A percentile compares a stretch with the other conserved stretches of the same genome.
Conservation (phyloP, 352 stramenopile species). For the Phytopythium oedochilum region DNA sequence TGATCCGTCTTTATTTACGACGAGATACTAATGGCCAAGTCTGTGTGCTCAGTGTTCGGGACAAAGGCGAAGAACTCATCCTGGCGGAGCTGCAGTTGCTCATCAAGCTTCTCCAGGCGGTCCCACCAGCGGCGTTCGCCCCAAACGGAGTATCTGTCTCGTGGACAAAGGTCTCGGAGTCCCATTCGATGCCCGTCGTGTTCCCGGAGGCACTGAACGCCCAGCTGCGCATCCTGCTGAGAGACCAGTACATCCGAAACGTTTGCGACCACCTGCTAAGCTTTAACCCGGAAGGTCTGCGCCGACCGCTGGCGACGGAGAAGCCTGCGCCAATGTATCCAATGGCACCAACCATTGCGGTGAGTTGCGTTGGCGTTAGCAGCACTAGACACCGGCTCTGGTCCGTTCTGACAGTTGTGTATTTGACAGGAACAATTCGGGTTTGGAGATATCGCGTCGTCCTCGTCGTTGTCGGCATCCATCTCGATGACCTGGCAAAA, state of each 20-base stretch:
- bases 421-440: slow-evolving; percentile 63
- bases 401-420: not conserved
- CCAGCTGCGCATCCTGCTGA: slow-evolving; percentile 46
- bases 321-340: slow-evolving; percentile 46
- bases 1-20: not conserved
- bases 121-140: slow-evolving; percentile 48
- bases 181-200: slow-evolving; percentile 57
- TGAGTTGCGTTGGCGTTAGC: slow-evolving; percentile 8
- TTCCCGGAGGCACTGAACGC: slow-evolving; percentile 47
- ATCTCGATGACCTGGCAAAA: slow-evolving; percentile 56
- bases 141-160: slow-evolving; percentile 40
- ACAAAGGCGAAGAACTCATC: slow-evolving; percentile 20
- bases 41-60: slow-evolving; percentile 17
- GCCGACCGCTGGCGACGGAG: slow-evolving; percentile 27
- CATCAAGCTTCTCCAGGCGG: slow-evolving; percentile 36
- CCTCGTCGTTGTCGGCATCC: slow-evolving; percentile 36
- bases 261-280: slow-evolving; percentile 41
- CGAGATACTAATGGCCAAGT: not conserved
- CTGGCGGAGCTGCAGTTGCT: slow-evolving; percentile 34
- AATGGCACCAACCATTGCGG: slow-evolving; percentile 37
- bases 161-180: slow-evolving; percentile 69
- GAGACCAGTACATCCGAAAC: slow-evolving; percentile 38
- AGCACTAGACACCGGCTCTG: not conserved
- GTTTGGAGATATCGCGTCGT: slow-evolving; percentile 66
- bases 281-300: slow-evolving; percentile 31